These are phyloP conservation scores for Myxozyma mucilagina DNA, from an alignment of 805 yeast species.

Conservation along the genomic window DNA sequence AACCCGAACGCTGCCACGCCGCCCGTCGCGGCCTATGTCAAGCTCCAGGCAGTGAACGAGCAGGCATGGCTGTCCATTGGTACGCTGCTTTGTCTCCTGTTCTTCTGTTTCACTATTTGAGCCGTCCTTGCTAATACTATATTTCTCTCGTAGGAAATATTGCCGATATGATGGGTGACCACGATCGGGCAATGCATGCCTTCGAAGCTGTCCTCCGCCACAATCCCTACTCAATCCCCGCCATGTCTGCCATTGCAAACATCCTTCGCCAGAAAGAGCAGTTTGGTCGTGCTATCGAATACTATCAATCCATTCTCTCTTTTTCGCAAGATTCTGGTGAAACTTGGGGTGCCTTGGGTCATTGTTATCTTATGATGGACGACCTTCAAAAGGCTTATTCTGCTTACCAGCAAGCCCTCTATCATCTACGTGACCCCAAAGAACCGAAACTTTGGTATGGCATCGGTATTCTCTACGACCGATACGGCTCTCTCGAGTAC, in stretches of 20 bases:
- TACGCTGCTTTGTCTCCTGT: background rate
- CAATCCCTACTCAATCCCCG: conserved; percentile 81
- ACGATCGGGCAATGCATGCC: conserved; percentile 83
- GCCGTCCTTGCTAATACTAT: background rate
- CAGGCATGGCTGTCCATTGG: conserved; percentile 34
- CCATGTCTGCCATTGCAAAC: conserved; percentile 82
- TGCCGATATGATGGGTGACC: conserved; percentile 86
- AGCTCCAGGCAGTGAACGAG: conserved; percentile 33
- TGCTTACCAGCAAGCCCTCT: conserved; percentile 93
- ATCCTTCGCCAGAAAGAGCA: conserved; percentile 85
- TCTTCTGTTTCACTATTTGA: background rate
- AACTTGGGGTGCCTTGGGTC: conserved; percentile 88
- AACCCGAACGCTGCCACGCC: conserved; percentile 16
- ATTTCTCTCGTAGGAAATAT: conserved; percentile 76
- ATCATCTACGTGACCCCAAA: conserved; percentile 86
- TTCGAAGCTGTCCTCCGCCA: conserved; percentile 86
- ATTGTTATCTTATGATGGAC: conserved; percentile 94
- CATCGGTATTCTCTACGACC: conserved; percentile 91
- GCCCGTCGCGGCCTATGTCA: conserved; percentile 28
- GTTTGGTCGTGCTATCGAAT: conserved; percentile 91
- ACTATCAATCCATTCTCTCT: conserved; percentile 82
- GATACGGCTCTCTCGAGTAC: conserved; percentile 93
- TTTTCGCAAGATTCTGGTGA: conserved; percentile 88
- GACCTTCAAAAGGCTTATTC: conserved; percentile 94
- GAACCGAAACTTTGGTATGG: conserved; percentile 99